These are phyloP conservation scores for Botrytis byssoidea DNA, from an alignment of 2,329 filamentous ascomycete genomes.

Conservation along the genomic window DNA sequence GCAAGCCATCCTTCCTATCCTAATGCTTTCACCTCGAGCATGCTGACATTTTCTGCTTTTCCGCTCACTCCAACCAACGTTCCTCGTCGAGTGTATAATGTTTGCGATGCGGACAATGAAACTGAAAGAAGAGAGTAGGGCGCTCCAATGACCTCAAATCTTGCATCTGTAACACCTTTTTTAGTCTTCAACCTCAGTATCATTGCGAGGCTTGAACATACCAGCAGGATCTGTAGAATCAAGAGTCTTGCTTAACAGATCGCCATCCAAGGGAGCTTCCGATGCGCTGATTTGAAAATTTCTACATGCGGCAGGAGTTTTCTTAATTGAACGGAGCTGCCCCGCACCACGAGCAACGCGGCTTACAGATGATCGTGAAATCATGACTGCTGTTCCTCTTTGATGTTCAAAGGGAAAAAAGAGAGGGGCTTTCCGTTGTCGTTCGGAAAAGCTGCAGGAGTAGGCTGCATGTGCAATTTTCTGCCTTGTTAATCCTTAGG, in stretches of 20 bases:
- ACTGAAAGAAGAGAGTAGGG: constrained; percentile 94
- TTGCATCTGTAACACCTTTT: constrained; percentile 64
- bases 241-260: constrained; percentile 54
- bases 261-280: constrained; percentile 51
- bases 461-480: constrained; percentile 19
- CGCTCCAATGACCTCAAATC: constrained; percentile 88
- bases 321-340: constrained; percentile 28
- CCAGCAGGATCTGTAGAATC: constrained; percentile 40
- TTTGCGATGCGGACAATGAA: constrained; percentile 87
- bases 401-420: constrained; percentile 15
- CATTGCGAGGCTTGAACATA: constrained; percentile 6
- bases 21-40: constrained; percentile 17
- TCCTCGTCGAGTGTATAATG: constrained; percentile 87
- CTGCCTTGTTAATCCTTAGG: constrained; percentile 20
- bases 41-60: constrained; percentile 79
- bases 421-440: constrained; percentile 15
- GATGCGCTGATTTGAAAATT: constrained; percentile 62
- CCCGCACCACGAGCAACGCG: constrained; percentile 32
- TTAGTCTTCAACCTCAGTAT: constrained; percentile 17
- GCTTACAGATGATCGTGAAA: constrained; percentile 33
- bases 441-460: constrained; percentile 12
- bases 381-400: constrained; percentile 33
- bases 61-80: constrained; percentile 88
- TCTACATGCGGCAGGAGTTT: constrained; percentile 45
- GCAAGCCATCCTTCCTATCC: constrained; percentile 14